phyloP scores from a whole-genome alignment of 805 yeast species.

The Saccharomyces eubayanus region DNA sequence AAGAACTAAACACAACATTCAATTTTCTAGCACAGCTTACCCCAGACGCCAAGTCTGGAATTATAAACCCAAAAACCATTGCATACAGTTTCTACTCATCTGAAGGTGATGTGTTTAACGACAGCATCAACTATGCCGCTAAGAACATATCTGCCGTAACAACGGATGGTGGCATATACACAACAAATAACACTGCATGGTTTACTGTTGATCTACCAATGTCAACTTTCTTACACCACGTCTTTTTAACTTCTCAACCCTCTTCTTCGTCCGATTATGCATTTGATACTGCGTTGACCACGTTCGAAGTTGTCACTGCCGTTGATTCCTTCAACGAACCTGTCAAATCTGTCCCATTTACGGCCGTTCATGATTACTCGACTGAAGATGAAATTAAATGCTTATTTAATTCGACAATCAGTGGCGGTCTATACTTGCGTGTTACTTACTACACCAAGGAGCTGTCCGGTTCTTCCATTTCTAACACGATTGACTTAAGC shows the following conservation, averaged over 20 bases:
- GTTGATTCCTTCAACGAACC: conserved; percentile 24
- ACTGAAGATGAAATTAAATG: conserved; percentile 15
- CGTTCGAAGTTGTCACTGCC: conserved; percentile 17
- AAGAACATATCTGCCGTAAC: conserved; percentile 11
- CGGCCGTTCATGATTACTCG: conserved; percentile 22
- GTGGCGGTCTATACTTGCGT: conserved; percentile 26
- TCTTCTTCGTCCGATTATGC: conserved; percentile 9
- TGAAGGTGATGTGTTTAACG: conserved; percentile 12
- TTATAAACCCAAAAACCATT: conserved; percentile 12
- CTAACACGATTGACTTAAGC: conserved; percentile 10
- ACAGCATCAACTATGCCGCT: conserved; percentile 17
- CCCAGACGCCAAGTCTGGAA: conserved; percentile 8
- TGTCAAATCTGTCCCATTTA: conserved; percentile 14
- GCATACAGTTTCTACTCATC: conserved; percentile 19
- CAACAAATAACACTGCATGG: conserved; percentile 20
- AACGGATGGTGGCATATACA: conserved; percentile 22
- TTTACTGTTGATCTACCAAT: conserved; percentile 26
- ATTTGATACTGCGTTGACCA: conserved; percentile 15
- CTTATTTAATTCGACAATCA: conserved; percentile 16
- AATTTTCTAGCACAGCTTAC: conserved; percentile 21
- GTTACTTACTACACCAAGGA: conserved; percentile 17
- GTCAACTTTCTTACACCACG: conserved; percentile 10
- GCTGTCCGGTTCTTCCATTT: conserved; percentile 8
- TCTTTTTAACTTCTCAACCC: conserved; percentile 16
- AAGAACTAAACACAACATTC: conserved; percentile 17